Base-by-base conservation (phyloP, 495 filamentous ascomycete species). In the Neurospora discreta region DNA sequence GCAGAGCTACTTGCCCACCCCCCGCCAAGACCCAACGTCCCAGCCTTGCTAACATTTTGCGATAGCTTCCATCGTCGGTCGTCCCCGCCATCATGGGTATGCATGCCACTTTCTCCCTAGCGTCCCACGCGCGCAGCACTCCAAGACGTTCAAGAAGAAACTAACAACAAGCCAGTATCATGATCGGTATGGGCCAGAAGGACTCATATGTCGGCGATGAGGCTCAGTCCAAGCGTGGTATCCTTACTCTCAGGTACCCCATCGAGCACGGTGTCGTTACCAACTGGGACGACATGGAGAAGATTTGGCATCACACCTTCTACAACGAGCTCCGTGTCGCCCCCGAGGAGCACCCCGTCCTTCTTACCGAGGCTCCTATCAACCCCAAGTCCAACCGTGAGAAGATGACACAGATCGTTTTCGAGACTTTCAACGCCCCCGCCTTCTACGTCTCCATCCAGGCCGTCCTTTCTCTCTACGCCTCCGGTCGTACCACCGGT, bases 221-320 rank as follows among this genome's bases (percentile, higher is more conserved):
- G 88, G 94, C 94, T 85, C 94, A 97, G 85, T 97, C 94, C 82
- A 97, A 97, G 82, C 95, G 95, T 92, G 95, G 95, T 93, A 96
- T 99, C 86, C 89, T 99, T 74, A 99, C 96, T 72, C 91, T 99
- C 81, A 91, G 96, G 86, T 99, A 99, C 85, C 95, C 95, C 78
- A 97, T 99, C 81, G 95, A 99, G 72, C 95, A 99, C 87, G 95
- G 95, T 93, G 96, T 99, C 81, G 96, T 99, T 83, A 99, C 95
- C 86, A 98, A 99, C 90, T 99, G 95, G 95, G 95, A 98, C 85
- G 95, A 99, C 83, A 98, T 99, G 96, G 95, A 99, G 88, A 98
- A 97, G 89, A 99, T 99, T 80, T 99, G 95, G 96, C 95, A 99
- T 86, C 94, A 98, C 90, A 98, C 94, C 79, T 97, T 99, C 90